phyloP scores from a whole-genome alignment of 2,329 filamentous ascomycete species.

The Aspergillus aculeatinus region DNA sequence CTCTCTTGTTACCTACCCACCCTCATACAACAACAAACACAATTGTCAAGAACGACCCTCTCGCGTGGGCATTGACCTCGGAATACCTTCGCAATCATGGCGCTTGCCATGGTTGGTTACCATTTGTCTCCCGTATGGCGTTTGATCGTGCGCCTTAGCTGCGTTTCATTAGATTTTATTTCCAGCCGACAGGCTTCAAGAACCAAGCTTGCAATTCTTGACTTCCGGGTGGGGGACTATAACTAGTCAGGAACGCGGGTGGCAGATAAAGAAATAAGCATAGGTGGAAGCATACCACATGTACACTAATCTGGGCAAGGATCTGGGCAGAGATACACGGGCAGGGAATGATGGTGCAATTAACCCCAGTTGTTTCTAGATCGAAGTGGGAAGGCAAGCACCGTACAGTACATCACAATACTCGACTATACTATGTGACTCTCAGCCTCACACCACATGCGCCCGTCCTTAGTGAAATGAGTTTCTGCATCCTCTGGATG shows the following conservation, averaged over 20 bases:
- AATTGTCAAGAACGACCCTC: conserved; percentile 16
- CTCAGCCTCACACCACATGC: neutral
- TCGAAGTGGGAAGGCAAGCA: no score
- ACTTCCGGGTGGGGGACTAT: neutral
- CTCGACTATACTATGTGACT: neutral
- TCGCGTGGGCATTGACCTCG: conserved; percentile 18
- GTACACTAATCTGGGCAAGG: neutral
- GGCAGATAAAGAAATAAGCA: neutral
- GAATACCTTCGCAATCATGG: conserved; percentile 5
- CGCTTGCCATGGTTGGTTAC: conserved; percentile 21
- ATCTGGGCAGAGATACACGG: neutral
- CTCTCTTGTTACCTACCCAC: conserved; percentile 22
- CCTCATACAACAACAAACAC: conserved; percentile 6
- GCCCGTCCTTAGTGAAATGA: neutral
- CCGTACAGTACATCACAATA: neutral
- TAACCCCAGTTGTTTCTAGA: no score
- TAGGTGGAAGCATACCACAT: neutral
- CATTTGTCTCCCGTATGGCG: conserved; percentile 23
- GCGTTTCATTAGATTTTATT: conserved; percentile 25
- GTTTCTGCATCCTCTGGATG: neutral
- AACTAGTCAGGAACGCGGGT: neutral
- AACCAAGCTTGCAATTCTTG: conserved; percentile 22
- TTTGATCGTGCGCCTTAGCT: conserved; percentile 26
- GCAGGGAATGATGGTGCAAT: neutral
- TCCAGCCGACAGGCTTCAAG: conserved; percentile 23